Percentiles rank a stretch among this genome's conserved stretches.
phyloP scores from a whole-genome alignment of 331 rosid genomes.

The Malus hybrid region DNA sequence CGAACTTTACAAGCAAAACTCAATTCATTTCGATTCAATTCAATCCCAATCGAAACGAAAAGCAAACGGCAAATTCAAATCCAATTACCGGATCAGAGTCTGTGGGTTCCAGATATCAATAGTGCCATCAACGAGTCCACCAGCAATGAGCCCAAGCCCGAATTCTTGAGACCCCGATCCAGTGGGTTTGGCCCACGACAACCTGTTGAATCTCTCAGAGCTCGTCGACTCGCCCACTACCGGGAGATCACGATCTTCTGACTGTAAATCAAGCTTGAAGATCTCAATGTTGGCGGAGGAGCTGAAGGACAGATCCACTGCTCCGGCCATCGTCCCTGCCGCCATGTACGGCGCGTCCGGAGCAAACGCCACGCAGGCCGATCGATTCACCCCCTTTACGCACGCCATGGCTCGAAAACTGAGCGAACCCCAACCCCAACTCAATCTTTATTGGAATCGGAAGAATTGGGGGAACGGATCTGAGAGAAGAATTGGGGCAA shows the following conservation, averaged over 20 bases:
- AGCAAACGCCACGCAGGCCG: constrained; percentile 90
- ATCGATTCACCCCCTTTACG: constrained; percentile 79
- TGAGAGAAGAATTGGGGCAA: not conserved
- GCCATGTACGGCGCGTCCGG: constrained; percentile 95
- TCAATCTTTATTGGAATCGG: constrained; percentile 12
- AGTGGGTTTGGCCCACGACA: constrained; percentile 60
- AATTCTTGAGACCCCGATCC: no score
- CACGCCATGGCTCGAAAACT: constrained; percentile 53
- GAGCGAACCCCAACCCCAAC: not conserved
- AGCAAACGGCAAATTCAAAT: constrained; percentile 1
- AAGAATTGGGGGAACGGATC: constrained; percentile 1
- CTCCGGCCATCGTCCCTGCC: constrained; percentile 99
- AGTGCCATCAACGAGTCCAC: constrained; percentile 87
- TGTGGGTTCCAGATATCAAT: constrained; percentile 91
- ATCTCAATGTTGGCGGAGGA: constrained; percentile 90
- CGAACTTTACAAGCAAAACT: not conserved
- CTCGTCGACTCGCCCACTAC: constrained; percentile 72
- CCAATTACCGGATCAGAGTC: constrained; percentile 76
- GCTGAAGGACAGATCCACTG: constrained; percentile 96
- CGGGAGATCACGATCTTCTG: constrained; percentile 79
- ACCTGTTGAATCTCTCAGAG: constrained; percentile 87
- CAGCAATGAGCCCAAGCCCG: constrained; percentile 36
- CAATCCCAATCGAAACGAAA: not conserved
- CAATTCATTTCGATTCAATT: not conserved
- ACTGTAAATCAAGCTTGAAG: constrained; percentile 91